A percentile compares a stretch with the other conserved stretches of the same genome.
Evolutionary conservation across 31 red algal genomes (phyloP).

Genomic region (Bonnemaisonia californica): DNA sequence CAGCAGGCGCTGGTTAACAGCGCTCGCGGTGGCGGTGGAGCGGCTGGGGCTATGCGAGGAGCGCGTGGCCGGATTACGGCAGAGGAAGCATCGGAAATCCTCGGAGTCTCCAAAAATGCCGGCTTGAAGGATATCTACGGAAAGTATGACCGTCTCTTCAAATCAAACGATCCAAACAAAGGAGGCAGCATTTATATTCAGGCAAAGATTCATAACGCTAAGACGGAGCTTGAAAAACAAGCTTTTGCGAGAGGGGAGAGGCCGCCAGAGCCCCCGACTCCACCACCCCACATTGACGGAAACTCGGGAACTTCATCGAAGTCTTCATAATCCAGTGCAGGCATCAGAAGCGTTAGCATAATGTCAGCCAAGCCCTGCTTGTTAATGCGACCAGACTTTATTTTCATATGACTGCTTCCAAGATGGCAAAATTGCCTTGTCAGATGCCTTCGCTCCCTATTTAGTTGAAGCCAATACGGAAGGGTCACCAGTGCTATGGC

Average conservation of each 20-base stretch:
- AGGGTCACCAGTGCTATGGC: not conserved
- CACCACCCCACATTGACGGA: not conserved
- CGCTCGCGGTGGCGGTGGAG: slow-evolving; percentile 53
- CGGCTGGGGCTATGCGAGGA: slow-evolving; percentile 13
- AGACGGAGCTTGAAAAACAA: slow-evolving; percentile 67
- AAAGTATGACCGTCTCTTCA: slow-evolving; percentile 76
- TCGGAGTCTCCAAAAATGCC: slow-evolving; percentile 61
- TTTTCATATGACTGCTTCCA: too few relatives aligned
- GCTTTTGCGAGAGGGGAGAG: slow-evolving; percentile 67
- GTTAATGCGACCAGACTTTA: too few relatives aligned
- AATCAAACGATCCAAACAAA: slow-evolving; percentile 76
- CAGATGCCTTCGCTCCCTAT: too few relatives aligned
- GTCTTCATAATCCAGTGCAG: not conserved
- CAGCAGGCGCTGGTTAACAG: slow-evolving; percentile 92
- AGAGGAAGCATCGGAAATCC: slow-evolving; percentile 81
- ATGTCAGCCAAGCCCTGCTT: too few relatives aligned
- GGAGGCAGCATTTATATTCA: slow-evolving; percentile 94
- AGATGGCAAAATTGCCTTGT: too few relatives aligned
- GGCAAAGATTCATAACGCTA: slow-evolving; percentile 88
- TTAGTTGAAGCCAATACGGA: too few relatives aligned
- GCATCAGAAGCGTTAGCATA: too few relatives aligned
- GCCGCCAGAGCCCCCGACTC: slow-evolving; percentile 26
- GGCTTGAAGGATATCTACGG: slow-evolving; percentile 58
- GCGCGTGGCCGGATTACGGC: slow-evolving; percentile 65
- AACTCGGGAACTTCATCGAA: not conserved